Conservation (phyloP, 2,329 filamentous ascomycete species). For the Stachybotrys echinatus region DNA sequence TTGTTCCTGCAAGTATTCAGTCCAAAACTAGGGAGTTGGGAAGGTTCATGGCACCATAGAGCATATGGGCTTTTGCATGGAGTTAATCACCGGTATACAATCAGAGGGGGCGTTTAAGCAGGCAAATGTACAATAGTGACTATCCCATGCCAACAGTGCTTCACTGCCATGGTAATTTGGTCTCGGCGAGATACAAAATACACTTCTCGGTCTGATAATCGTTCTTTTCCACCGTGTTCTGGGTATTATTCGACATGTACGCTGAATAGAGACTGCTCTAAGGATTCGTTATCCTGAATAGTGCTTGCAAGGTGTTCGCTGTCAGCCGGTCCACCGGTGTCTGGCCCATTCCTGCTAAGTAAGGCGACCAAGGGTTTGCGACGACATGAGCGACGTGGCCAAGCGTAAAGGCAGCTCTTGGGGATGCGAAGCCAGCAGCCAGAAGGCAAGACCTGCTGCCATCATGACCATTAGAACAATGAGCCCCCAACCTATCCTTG, state of each 20-base stretch:
- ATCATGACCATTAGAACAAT: background rate
- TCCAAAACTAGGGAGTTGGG: background rate
- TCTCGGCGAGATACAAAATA: too few relatives aligned
- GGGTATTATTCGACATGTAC: too few relatives aligned
- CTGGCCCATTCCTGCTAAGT: background rate
- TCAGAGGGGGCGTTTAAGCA: background rate
- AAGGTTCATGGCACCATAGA: background rate
- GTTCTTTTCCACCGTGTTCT: too few relatives aligned
- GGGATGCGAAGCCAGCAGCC: background rate
- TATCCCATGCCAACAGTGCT: background rate
- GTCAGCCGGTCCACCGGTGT: too few relatives aligned
- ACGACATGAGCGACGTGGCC: background rate
- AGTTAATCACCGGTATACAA: background rate
- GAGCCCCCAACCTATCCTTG: background rate
- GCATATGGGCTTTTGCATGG: background rate
- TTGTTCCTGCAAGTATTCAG: too few relatives aligned
- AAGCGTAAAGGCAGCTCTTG: background rate
- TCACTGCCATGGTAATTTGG: too few relatives aligned
- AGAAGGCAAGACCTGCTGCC: background rate
- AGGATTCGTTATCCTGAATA: too few relatives aligned
- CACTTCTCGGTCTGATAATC: too few relatives aligned
- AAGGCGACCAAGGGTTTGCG: background rate
- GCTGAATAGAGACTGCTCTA: too few relatives aligned
- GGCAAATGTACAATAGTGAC: background rate
- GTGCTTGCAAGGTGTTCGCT: too few relatives aligned